Base-by-base conservation (phyloP, 1,284 basidiomycete genomes). In the Neolentinus lepideus region DNA sequence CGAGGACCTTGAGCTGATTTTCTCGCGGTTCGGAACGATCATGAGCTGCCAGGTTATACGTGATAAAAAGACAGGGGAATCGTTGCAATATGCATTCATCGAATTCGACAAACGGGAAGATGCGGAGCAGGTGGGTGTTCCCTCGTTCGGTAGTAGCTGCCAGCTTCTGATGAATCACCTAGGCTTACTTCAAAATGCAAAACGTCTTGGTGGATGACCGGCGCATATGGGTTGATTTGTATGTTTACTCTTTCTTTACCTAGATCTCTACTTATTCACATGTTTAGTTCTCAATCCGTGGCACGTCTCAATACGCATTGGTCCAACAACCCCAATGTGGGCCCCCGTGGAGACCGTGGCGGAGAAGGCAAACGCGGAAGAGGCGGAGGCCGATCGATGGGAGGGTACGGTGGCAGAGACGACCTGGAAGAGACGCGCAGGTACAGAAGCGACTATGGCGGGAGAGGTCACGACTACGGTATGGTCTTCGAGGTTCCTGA, bases 171-270 rank as follows among this genome's bases (percentile, higher is more conserved):
- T 51, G 21, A 29, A 14, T 14, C 38, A 52, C 19, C 38, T 59
- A 93, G 86, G 96, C 94, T 14, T 99, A 99, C 71, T 95, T 98
- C 76, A 99, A 98, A 71, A 99, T 99, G 96, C 96, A 99, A 70
- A 98, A 98, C 65, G 96, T 99, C 0, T 76, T 99, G 8, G 91
- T 99, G n/a, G 96, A 99, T 68, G 97, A 99, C 70, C 83, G 95
- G 16, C 83, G 97, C 21, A 99, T 99, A 67, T 98, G 96, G 91
- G 96, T 99, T 59, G 95, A 98, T 72, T 98, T 98, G 87, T 90
- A 61, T 60, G 83, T 75, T 25, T 52, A 52, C 31, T 52, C 47
- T 55, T 52, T 48, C 36, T 43, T 33, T 11, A n/a, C n/a, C 21
- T 14, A 24, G 2, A 31, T 35, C 27, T 14, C 33, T 22, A 26